Evolutionary conservation across 1,284 basidiomycete species (phyloP).

Genomic region (Mrakiaceae sp.): DNA sequence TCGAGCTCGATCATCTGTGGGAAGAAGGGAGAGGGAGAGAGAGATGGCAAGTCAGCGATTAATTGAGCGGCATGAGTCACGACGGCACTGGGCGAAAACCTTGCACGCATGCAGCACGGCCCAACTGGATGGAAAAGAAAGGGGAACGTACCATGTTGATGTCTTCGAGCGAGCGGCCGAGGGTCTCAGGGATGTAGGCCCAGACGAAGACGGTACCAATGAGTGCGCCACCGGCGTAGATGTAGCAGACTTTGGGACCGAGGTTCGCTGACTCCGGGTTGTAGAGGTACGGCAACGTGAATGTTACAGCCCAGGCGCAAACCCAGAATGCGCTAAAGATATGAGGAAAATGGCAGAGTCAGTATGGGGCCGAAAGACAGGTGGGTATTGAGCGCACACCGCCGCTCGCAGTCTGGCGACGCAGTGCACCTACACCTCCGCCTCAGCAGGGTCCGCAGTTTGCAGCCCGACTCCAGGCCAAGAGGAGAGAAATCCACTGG

Average conservation of each 20-base stretch:
- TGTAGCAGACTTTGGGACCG: slow-evolving; percentile 36
- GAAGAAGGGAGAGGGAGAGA: neutral
- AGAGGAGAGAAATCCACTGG: too few species aligned
- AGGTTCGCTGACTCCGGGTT: slow-evolving; percentile 27
- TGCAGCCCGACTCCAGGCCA: too few species aligned
- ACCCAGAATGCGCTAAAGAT: slow-evolving; percentile 36
- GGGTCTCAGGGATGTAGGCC: slow-evolving; percentile 37
- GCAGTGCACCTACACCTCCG: too few species aligned
- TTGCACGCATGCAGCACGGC: too few species aligned
- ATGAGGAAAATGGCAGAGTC: too few species aligned
- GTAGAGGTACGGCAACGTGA: slow-evolving; percentile 29
- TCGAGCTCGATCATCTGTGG: slow-evolving; percentile 20
- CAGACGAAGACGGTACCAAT: slow-evolving; percentile 36
- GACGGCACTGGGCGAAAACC: too few species aligned
- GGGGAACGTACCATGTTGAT: slow-evolving; percentile 12
- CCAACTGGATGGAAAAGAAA: neutral
- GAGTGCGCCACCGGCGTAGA: slow-evolving; percentile 31
- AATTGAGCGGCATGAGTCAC: too few species aligned
- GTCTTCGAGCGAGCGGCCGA: slow-evolving; percentile 29
- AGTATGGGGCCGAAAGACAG: too few species aligned
- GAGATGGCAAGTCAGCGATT: too few species aligned
- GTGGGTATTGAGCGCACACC: too few species aligned
- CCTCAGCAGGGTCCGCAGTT: too few species aligned
- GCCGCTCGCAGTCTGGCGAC: too few species aligned
- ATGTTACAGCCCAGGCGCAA: slow-evolving; percentile 36